phyloP scores from a whole-genome alignment of 1,284 basidiomycete genomes.

The Leccinum fallax region DNA sequence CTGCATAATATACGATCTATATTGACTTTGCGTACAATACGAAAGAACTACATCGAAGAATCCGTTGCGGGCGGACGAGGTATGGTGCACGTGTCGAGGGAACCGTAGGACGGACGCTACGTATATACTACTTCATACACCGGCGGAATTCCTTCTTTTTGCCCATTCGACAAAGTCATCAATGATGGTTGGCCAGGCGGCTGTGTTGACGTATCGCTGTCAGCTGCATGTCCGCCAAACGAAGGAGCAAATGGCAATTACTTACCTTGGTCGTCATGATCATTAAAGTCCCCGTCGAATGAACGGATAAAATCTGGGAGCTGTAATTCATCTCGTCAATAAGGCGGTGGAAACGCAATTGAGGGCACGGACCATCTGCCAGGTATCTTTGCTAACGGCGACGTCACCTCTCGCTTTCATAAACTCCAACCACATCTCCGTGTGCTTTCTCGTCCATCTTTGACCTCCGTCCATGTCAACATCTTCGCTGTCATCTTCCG shows the following conservation, averaged over 20 bases:
- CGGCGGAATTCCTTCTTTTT: slow-evolving; percentile 34
- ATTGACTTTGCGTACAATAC: slow-evolving; percentile 4
- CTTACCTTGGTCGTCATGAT: slow-evolving; percentile 84
- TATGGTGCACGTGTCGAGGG: neutral
- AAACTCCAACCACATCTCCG: slow-evolving; percentile 86
- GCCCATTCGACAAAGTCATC: slow-evolving; percentile 86
- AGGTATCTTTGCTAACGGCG: slow-evolving; percentile 93
- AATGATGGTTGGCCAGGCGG: slow-evolving; percentile 87
- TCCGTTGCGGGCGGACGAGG: slow-evolving; percentile 6
- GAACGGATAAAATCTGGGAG: slow-evolving; percentile 82
- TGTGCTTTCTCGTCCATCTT: slow-evolving; percentile 71
- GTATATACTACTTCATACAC: slow-evolving; percentile 9
- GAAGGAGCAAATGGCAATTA: slow-evolving; percentile 6
- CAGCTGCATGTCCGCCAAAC: neutral
- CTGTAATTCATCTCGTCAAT: slow-evolving; percentile 40
- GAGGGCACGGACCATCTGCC: slow-evolving; percentile 71
- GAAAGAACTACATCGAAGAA: neutral
- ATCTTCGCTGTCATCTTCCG: slow-evolving; percentile 44
- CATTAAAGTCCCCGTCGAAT: slow-evolving; percentile 79
- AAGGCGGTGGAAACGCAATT: neutral
- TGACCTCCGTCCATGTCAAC: slow-evolving; percentile 42
- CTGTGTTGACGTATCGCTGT: slow-evolving; percentile 41
- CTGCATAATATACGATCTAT: slow-evolving; percentile 1
- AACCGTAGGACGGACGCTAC: neutral
- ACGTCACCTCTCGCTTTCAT: slow-evolving; percentile 70